Conservation (phyloP, 192 early-diverging fungal species). For the Phycomyces nitens region DNA sequence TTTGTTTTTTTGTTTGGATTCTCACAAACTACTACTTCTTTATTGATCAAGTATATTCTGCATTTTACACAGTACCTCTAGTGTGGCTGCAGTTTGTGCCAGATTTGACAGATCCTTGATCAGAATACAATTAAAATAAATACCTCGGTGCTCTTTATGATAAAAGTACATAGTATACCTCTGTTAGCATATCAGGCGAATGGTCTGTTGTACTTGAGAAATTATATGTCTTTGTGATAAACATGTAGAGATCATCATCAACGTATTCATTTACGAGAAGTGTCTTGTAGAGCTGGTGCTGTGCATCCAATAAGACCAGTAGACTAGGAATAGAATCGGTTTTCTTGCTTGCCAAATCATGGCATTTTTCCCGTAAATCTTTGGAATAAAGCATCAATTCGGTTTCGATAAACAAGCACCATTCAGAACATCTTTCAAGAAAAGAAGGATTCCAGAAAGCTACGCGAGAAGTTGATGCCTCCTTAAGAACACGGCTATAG, state of each 20-base stretch:
- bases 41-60: no score
- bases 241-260: slow-evolving; percentile 1
- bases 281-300: slow-evolving; percentile 3
- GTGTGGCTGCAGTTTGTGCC: no score
- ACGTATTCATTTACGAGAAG: slow-evolving; percentile 2
- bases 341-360: background rate
- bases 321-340: background rate
- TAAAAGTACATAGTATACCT: no score
- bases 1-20: no score
- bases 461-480: slow-evolving; percentile 7
- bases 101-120: no score
- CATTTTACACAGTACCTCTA: no score
- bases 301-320: background rate
- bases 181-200: background rate
- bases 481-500: slow-evolving; percentile 5
- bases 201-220: background rate
- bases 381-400: slow-evolving; percentile 5
- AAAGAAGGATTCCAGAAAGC: slow-evolving; percentile 5
- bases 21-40: no score
- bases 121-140: no score
- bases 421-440: slow-evolving; percentile 8
- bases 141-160: no score
- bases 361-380: background rate
- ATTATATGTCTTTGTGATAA: slow-evolving; percentile 8
- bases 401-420: slow-evolving; percentile 15